Evolutionary conservation across 2,329 filamentous ascomycete genomes (phyloP), one percentile per base, ranked within the genome.

Genomic region (Hymenoscyphus fraxineus): DNA sequence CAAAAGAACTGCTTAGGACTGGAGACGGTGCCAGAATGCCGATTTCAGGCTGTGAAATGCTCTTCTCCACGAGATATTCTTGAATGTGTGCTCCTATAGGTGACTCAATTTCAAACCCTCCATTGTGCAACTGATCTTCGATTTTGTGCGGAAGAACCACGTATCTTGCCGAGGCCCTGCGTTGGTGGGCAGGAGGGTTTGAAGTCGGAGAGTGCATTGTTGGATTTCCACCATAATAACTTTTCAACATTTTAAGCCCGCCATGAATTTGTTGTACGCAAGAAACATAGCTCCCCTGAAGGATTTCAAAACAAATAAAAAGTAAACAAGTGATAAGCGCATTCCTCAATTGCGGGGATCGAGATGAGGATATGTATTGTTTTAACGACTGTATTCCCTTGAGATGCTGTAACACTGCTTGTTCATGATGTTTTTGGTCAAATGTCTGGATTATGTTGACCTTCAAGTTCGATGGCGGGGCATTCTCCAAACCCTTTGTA

Each of bases 201-300:
- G 40, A 63, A 62, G 69, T 65, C 47, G 67, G 68, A 65, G 66
- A 67, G 16, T 66, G 64, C 35, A 65, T 62, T 1, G 70, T 70
- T 32, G 67, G 66, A n/a, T 65, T 69, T 47, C 69, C 68, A 47
- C 59, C 55, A 61, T 73, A 74, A 58, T 74, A 72, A 41, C 69
- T 80, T 60, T 86, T 82, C 16, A 88, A 73, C 3, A 88, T 75
- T 16, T 78, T 76, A 27, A 88, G 78, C 1, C 86, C 86, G 3
- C 77, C 82, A 71, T 88, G 85, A 35, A 87, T 86, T 70, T 88
- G 86, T 19, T 78, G 72, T 58, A 88, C 85, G 59, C 84, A 84
- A 66, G 86, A 83, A 66, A 80, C 81, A 72, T 87, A 84, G 66
- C 87, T 82, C 6, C 72, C 73, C 65, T 72, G 69, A n/a, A 74